Conservation (phyloP, 345 rosid genomes). For the Murraya koenigii region DNA sequence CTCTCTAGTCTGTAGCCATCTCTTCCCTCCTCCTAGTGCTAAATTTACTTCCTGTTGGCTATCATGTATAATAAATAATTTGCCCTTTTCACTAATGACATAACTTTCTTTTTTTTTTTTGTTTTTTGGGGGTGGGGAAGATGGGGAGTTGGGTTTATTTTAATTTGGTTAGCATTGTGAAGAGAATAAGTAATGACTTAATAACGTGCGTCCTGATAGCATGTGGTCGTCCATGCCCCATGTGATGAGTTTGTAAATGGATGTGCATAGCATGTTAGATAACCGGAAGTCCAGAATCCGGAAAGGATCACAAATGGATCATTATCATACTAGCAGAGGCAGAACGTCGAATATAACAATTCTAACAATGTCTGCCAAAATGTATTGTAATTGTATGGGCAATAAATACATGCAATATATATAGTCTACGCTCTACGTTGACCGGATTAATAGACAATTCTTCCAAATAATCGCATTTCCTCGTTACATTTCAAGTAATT, state of each 20-base stretch:
- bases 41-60: background rate
- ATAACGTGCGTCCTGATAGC: background rate
- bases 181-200: background rate
- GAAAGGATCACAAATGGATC: background rate
- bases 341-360: background rate
- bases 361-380: background rate
- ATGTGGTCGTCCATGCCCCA: constrained; percentile 7
- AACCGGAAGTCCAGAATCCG: background rate
- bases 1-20: constrained; percentile 4
- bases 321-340: background rate
- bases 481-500: too few species aligned
- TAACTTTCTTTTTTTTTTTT: too few species aligned
- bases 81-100: background rate
- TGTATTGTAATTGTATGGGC: background rate
- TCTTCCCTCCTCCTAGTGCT: background rate
- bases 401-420: background rate
- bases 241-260: background rate
- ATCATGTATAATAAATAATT: background rate
- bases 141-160: too few species aligned
- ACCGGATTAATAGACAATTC: background rate
- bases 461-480: too few species aligned
- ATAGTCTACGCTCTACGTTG: too few species aligned
- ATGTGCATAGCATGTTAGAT: background rate
- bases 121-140: too few species aligned
- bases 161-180: too few species aligned